Evolutionary conservation across 371 early-diverging fungal species (phyloP).

Genomic region (Coemansia sp.): DNA sequence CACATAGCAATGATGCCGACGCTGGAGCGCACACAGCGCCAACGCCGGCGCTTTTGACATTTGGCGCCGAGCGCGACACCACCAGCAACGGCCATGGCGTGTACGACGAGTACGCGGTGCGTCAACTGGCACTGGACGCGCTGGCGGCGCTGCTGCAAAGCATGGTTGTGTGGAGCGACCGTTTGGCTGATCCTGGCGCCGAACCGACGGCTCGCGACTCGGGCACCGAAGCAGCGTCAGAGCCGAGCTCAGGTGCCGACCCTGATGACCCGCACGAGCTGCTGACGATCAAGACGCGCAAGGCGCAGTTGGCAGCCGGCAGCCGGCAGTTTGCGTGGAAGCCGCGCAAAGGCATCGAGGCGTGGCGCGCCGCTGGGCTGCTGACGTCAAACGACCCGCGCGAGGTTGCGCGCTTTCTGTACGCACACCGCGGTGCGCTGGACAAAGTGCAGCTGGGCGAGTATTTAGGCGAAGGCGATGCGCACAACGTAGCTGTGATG

Average conservation of each 20-base stretch:
- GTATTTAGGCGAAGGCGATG: slow-evolving; percentile 91
- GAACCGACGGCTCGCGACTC: not conserved
- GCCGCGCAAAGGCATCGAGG: slow-evolving; percentile 87
- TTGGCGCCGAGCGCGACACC: not conserved
- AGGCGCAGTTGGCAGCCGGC: slow-evolving; percentile 77
- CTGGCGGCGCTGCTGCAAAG: slow-evolving; percentile 52
- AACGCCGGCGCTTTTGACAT: not conserved
- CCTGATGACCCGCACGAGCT: slow-evolving; percentile 69
- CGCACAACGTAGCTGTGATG: slow-evolving; percentile 88
- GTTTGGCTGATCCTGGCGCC: slow-evolving; percentile 25
- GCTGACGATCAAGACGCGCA: slow-evolving; percentile 75
- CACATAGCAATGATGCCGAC: not conserved
- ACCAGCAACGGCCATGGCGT: not conserved
- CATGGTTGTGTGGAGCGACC: slow-evolving; percentile 55
- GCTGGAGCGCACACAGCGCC: not conserved
- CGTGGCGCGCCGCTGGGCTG: slow-evolving; percentile 65
- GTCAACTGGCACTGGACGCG: slow-evolving; percentile 51
- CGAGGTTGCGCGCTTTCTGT: slow-evolving; percentile 74
- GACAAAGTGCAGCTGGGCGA: slow-evolving; percentile 90
- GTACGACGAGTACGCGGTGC: slow-evolving; percentile 46
- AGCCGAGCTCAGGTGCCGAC: not conserved
- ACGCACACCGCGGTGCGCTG: slow-evolving; percentile 60
- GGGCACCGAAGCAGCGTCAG: not conserved
- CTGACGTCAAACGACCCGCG: slow-evolving; percentile 59
- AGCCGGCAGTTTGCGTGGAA: slow-evolving; percentile 83